Base-by-base conservation (phyloP, 192 early-diverging fungal genomes). In the Jimgerdemannia lactiflua region DNA sequence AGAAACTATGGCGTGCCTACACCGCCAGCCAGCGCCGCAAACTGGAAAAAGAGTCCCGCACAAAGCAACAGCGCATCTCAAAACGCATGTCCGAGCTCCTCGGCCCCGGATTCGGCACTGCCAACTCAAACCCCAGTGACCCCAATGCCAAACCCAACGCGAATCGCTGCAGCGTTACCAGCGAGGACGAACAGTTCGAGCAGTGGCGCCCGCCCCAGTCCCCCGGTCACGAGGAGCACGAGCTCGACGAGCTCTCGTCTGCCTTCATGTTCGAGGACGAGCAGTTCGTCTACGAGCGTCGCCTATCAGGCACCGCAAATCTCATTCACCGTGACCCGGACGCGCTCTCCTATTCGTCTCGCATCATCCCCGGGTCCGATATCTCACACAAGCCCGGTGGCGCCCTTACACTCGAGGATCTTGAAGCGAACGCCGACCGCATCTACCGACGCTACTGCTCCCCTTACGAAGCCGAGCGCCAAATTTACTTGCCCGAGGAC, bases 401-500 rank as follows among this genome's bases (percentile, higher is more conserved):
- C 4, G 69, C 75, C 0, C 44, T 80, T 2, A 70, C 43, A 44
- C 75, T 74, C 8, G 75, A 80, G 70, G 77, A 79, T 42, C 39
- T 82, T n/a, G 74, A 78, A 43, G 74, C 78, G 39, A 82, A 82
- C 43, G 77, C 81, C 2, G 59, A 69, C 14, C 71, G 81, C 18
- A 78, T 82, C 65, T 82, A 76, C 63, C 71, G 71, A 6, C 78
- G 75, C 4, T 82, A 76, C 66, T 82, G 81, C 59, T 71, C 77
- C 59, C 69, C 75, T 11, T 41, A 73, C 9, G 74, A 79, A 29
- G 65, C 77, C 2, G 72, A 73, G 59, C 20, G 64, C 10, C 65
- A 14, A 29, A 78, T 82, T 3, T 77, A 73, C 43, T 29, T 85
- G 4, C 84, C 84, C 2, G 79, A 83, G 3, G 82, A 85, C 44